phyloP scores from a whole-genome alignment of 1,284 basidiomycete genomes.

The Moniliella sp. region DNA sequence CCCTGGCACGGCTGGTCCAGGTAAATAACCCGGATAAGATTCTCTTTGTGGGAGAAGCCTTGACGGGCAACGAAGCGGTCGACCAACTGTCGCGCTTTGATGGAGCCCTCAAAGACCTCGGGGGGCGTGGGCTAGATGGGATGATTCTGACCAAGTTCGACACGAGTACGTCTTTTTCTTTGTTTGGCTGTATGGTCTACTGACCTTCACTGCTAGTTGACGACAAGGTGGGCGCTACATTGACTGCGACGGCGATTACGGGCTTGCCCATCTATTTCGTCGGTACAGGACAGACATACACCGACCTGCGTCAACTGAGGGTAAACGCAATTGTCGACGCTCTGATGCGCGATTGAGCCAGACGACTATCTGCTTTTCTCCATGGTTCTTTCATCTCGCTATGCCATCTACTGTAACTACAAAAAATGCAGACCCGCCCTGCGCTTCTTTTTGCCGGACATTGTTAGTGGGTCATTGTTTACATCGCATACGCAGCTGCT shows the following conservation, averaged over 20 bases:
- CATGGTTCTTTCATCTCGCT: no score
- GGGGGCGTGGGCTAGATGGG: slow-evolving; percentile 26
- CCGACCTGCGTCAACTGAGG: slow-evolving; percentile 26
- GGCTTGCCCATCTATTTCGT: slow-evolving; percentile 31
- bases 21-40: slow-evolving; percentile 32
- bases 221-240: slow-evolving; percentile 30
- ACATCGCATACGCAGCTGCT: no score
- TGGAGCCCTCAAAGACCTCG: slow-evolving; percentile 27
- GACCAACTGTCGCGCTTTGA: slow-evolving; percentile 31
- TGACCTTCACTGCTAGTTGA: slow-evolving; percentile 2
- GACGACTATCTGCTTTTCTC: background rate
- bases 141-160: slow-evolving; percentile 33
- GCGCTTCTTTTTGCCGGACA: no score
- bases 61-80: slow-evolving; percentile 33
- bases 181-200: background rate
- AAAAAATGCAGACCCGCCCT: no score
- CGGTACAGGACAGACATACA: slow-evolving; percentile 31
- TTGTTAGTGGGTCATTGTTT: no score
- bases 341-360: slow-evolving; percentile 19
- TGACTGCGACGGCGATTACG: slow-evolving; percentile 26
- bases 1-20: slow-evolving; percentile 27
- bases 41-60: slow-evolving; percentile 32
- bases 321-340: slow-evolving; percentile 31
- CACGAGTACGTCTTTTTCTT: slow-evolving; percentile 7
- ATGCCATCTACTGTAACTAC: no score